Evolutionary conservation across 768 basidiomycete species (phyloP), one percentile per base, ranked within the genome.

Genomic region (Mycena sanguinolenta): DNA sequence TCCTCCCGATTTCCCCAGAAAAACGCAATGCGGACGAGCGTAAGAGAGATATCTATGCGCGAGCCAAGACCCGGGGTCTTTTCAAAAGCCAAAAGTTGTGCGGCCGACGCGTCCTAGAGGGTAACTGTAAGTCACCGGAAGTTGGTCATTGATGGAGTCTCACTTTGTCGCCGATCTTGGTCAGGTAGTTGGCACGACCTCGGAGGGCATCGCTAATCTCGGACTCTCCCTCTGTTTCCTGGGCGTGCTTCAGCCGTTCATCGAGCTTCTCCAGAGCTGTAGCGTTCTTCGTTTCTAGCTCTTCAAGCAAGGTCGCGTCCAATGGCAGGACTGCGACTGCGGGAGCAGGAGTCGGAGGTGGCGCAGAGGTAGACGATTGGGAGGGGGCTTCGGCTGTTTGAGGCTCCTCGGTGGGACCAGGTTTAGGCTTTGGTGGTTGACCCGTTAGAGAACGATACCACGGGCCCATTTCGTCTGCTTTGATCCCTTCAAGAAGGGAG

Each of bases 21-120:
- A 79, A 98, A 87, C 0, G 95, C 96, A 63, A 98, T 91, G 36
- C 97, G 88, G 67, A 95, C 91, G 66, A 97, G 90, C 1, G 95
- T 91, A 38, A 99, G 88, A 0, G 93, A 91, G 69, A 98, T 92
- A 79, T 99, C 97, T 79, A 99, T 99, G 70, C 95, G 86, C 13
- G 95, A 93, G 13, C 97, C 97, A 8, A 98, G 84, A 0, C 96
- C 97, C 3, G 97, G 93, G 0, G 94, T 97, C 82, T 98, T 98
- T 81, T 93, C 91, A 19, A 98, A 81, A 0, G 97, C 97, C 1
- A 92, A 84, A 65, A 91, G 90, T 76, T 96, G 91, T 0, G 97
- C 96, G 52, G 87, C 88, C 19, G 96, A 78, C 1, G 96, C 91
- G 50, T 96, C 95, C 95, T 97, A 21, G 21, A 10, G 68, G 4